Conservation (phyloP, 495 filamentous ascomycete genomes). For the Neurospora tetraspora region DNA sequence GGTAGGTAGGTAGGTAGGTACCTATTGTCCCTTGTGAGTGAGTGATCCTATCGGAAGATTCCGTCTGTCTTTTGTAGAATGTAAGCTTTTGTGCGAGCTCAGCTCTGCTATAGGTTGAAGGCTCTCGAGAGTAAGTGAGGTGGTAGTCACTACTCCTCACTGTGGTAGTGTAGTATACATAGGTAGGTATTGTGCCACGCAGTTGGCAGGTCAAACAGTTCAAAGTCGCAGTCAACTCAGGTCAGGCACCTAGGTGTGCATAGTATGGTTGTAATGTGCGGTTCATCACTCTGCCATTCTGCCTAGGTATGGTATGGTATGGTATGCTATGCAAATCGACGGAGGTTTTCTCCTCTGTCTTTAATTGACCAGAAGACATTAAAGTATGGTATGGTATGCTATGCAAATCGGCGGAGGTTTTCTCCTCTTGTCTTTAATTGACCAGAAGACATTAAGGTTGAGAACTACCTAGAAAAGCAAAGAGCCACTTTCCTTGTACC, state of each 20-base stretch:
- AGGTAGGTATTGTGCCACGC: neutral
- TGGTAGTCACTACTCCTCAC: neutral
- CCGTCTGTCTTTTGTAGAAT: neutral
- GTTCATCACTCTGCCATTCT: neutral
- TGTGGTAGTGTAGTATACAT: neutral
- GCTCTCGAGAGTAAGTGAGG: neutral
- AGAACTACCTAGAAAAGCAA: neutral
- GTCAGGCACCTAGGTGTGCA: neutral
- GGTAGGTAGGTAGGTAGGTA: too few relatives aligned
- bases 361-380: neutral
- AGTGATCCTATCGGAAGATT: neutral
- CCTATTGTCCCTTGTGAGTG: too few relatives aligned
- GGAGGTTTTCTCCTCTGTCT: neutral
- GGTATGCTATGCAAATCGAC: neutral
- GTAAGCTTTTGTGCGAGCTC: too few relatives aligned
- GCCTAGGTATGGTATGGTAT: too few relatives aligned
- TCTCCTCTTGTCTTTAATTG: neutral
- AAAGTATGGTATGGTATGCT: neutral
- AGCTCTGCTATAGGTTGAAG: too few relatives aligned
- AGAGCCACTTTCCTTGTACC: neutral
- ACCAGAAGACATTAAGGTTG: neutral
- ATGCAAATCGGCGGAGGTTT: neutral
- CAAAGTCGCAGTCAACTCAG: neutral
- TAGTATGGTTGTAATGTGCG: neutral
- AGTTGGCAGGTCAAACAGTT: neutral